Evolutionary conservation across 495 filamentous ascomycete species (phyloP).

Genomic region (Annulohypoxylon moriforme): DNA sequence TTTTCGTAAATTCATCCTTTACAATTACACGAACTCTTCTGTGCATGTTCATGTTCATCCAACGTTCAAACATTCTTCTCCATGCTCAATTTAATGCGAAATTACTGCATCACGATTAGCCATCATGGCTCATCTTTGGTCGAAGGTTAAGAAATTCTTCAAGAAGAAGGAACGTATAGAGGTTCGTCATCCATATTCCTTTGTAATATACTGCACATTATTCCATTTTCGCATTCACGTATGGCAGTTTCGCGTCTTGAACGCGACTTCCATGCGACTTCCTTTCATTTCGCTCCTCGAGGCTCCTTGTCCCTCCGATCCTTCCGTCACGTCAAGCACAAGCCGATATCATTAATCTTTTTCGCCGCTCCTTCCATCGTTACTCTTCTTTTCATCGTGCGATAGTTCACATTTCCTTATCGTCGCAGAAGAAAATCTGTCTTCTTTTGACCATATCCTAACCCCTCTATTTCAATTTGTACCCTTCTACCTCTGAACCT

Average conservation of each 20-base stretch:
- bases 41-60: background rate
- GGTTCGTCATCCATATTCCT: too few species aligned
- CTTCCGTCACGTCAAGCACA: background rate
- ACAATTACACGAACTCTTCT: background rate
- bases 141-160: background rate
- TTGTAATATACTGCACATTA: background rate
- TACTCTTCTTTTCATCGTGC: background rate
- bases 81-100: background rate
- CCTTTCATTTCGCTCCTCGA: background rate
- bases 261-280: slow-evolving; percentile 1
- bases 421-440: background rate
- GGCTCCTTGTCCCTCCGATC: background rate
- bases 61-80: background rate
- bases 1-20: background rate
- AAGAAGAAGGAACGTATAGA: background rate
- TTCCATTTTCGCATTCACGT: background rate
- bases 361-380: background rate
- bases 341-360: background rate
- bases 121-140: background rate
- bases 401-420: background rate
- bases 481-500: background rate
- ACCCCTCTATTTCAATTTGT: background rate
- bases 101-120: background rate
- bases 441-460: background rate
- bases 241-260: background rate